Conservation (phyloP, 192 early-diverging fungal species). For the Dissophora globulifera region DNA sequence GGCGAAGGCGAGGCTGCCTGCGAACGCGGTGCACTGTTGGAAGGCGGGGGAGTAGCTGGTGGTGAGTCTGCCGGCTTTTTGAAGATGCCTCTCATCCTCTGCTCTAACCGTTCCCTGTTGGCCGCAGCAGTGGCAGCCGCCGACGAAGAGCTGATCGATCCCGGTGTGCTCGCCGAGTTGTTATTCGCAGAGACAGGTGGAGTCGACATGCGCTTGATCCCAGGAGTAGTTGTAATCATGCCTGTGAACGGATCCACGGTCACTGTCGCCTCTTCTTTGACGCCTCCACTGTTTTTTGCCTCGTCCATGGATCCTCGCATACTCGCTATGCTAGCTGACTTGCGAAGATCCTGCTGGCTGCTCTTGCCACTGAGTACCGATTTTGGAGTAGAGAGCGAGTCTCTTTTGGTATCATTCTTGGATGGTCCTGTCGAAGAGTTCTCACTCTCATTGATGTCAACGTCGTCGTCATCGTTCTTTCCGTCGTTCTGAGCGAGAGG, state of each 20-base stretch:
- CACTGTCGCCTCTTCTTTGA: not conserved
- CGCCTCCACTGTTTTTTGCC: not conserved
- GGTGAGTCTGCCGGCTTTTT: conserved; percentile 27
- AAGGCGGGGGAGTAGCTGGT: conserved; percentile 16
- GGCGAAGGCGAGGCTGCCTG: conserved; percentile 9
- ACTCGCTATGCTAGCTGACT: not conserved
- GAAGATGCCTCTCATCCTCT: conserved; percentile 54
- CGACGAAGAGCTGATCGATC: conserved; percentile 3
- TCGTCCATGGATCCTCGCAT: conserved; percentile 11
- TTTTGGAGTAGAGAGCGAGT: not conserved
- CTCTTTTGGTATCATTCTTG: not conserved
- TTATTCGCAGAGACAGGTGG: conserved; percentile 18
- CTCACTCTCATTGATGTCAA: not conserved
- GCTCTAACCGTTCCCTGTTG: conserved; percentile 59
- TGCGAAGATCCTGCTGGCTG: not conserved
- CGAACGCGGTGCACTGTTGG: conserved; percentile 11
- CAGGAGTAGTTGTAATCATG: conserved; percentile 56
- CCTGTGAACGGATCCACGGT: conserved; percentile 63
- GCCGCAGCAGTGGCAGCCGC: conserved; percentile 25
- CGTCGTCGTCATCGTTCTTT: not conserved
- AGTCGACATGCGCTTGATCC: conserved; percentile 34
- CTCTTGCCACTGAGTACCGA: not conserved
- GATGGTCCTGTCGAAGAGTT: not conserved
- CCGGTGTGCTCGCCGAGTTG: no score
- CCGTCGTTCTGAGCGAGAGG: not conserved